Conservation (phyloP, 768 basidiomycete species). For the Dacryopinax primogenitus region DNA sequence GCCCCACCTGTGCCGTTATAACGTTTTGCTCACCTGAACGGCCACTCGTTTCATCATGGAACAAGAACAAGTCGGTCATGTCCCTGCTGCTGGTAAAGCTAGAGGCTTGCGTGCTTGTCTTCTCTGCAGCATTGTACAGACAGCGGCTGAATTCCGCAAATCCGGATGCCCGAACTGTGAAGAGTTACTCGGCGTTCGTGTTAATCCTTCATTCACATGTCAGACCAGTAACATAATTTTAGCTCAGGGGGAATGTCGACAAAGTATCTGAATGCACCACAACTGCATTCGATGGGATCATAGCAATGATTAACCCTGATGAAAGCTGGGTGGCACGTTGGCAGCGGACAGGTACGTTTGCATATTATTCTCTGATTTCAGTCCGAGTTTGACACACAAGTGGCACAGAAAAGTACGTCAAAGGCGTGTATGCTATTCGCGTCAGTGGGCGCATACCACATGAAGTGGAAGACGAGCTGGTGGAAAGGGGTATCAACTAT, state of each 20-base stretch:
- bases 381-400: neutral
- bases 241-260: constrained; percentile 85
- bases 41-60: neutral
- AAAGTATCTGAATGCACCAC: constrained; percentile 79
- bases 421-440: constrained; percentile 87
- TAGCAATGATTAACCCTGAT: constrained; percentile 74
- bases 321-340: constrained; percentile 92
- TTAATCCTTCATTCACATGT: constrained; percentile 27
- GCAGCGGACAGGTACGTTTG: constrained; percentile 78
- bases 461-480: constrained; percentile 70
- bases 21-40: too few relatives aligned
- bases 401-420: constrained; percentile 65
- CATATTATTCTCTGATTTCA: neutral
- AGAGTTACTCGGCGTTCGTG: constrained; percentile 84
- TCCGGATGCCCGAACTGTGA: constrained; percentile 96
- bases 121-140: constrained; percentile 82
- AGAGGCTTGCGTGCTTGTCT: constrained; percentile 81
- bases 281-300: constrained; percentile 81
- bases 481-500: constrained; percentile 65
- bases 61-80: constrained; percentile 19
- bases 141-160: constrained; percentile 68
- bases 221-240: neutral
- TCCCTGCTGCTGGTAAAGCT: constrained; percentile 49
- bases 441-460: constrained; percentile 77
- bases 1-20: neutral